Base-by-base conservation (phyloP, 768 basidiomycete genomes). In the Agaricus subrufescens region DNA sequence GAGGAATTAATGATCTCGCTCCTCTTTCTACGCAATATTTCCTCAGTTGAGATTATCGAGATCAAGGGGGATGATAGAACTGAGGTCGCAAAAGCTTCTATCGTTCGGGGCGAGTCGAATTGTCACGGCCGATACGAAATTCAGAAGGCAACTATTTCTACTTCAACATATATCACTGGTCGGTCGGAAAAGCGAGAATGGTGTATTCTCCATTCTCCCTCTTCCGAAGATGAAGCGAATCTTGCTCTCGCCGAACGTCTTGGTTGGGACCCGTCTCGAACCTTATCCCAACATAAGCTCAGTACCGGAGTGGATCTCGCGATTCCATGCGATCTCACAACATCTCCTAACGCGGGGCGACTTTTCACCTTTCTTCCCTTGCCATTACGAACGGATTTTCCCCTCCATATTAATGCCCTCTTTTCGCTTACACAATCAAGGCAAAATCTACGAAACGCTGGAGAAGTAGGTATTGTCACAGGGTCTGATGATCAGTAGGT, bases 331-430 rank as follows among this genome's bases (percentile, higher is more conserved):
- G 62, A 70, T 2, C 29, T 34, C n/a, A 58, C 62, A 30, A 49
- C 49, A 1, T 19, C 43, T 15, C 27, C 58, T 8, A 43, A 44
- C 3, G 56, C 38, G 12, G 80, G 80, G 1, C 68, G 76, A 4
- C 64, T 83, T 11, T 83, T 80, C 60, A 80, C 79, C 0, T 77
- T 69, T 43, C 72, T 82, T 3, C 80, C 79, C 0, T 65, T 83
- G 0, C 80, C 81, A 0, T 64, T 81, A 14, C 57, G 61, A 1
- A 81, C 80, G 0, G 67, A 70, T 1, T 80, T 79, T 54, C 73
- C 75, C 0, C 66, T 70, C 4, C 79, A 81, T 53, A 57, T 81
- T 2, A 78, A 83, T 57, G 76, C 68, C 0, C 57, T 76, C 1
- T 80, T 83, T 58, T 76, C 80, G 0, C 63, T 83, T 15, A 76